Evolutionary conservation across 352 stramenopile genomes (phyloP), one percentile per base, ranked within the genome.

Genomic region (Blastocystis sp.): DNA sequence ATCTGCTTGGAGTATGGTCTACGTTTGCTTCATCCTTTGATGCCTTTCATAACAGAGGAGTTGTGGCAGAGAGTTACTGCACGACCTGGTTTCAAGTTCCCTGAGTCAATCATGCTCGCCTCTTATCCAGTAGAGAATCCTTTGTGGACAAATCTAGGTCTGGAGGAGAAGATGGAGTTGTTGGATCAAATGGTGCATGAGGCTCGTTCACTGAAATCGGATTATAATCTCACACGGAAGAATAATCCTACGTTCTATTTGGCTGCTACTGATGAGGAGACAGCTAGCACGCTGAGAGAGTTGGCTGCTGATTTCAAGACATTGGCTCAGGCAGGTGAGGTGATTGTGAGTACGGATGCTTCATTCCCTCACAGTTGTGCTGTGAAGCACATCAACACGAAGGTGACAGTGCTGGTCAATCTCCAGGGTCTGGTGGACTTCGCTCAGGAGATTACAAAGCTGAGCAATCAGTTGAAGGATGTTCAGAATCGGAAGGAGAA

Each of bases 31-130:
- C 97, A 99, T 88, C 96, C 96, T 6, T 96, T 99, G 89, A 98
- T 98, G 89, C 97, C 97, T n/a, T 99, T 98, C 89, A 94, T 99
- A 29, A 99, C 96, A 0, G 97, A 99, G 91, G 97, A 99, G 89
- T 91, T 99, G 11, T 99, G 96, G 96, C 95, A 95, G 88, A 89
- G 93, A 65, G 89, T 96, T 32, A 93, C 93, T 57, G 91, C 91
- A 54, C 89, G 92, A 61, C 91, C 57, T 16, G 90, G 90, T 59
- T 88, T 91, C 19, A 81, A 88, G 42, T 91, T 94, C 69, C 81
- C 89, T 0, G 51, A 90, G 63, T 92, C 92, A 29, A 95, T 97
- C 88, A 96, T 96, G 93, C 71, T 96, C 63, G 89, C 92, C 0
- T 73, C 90, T 32, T 97, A 94, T 88, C 96, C 96, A 24, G 90